Percentiles rank a stretch among this genome's conserved stretches.
phyloP scores from a whole-genome alignment of 176 grass and related monocot species.

The Carex scoparia region DNA sequence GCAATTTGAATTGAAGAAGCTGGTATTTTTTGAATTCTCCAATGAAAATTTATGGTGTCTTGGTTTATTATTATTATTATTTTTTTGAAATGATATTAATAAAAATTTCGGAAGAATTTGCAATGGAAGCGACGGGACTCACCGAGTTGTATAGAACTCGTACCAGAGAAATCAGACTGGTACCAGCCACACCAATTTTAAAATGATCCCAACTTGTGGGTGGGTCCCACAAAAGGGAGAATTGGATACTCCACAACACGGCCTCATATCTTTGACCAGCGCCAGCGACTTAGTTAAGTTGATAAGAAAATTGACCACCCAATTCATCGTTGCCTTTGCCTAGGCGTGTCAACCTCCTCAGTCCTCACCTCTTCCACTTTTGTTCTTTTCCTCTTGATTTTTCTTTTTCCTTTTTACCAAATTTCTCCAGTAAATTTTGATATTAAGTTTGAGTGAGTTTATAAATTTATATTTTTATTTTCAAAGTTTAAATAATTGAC shows the following conservation, averaged over 20 bases:
- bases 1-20: too few species aligned
- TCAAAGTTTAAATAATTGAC: too few species aligned
- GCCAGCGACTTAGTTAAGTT: neutral
- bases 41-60: too few species aligned
- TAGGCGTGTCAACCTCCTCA: neutral
- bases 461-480: too few species aligned
- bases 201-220: neutral
- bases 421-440: neutral
- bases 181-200: neutral
- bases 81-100: too few species aligned
- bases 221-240: neutral
- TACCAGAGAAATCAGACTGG: neutral
- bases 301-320: slow-evolving; percentile 25
- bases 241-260: neutral
- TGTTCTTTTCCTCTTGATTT: neutral
- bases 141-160: neutral
- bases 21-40: too few species aligned
- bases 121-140: neutral
- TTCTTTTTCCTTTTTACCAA: neutral
- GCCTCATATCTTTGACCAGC: neutral
- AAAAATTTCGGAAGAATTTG: too few species aligned
- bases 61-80: too few species aligned
- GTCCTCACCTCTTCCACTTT: neutral
- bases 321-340: neutral
- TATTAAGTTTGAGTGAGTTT: neutral